Evolutionary conservation across 2,329 filamentous ascomycete genomes (phyloP).

Genomic region (Cercospora zeae-maydis): DNA sequence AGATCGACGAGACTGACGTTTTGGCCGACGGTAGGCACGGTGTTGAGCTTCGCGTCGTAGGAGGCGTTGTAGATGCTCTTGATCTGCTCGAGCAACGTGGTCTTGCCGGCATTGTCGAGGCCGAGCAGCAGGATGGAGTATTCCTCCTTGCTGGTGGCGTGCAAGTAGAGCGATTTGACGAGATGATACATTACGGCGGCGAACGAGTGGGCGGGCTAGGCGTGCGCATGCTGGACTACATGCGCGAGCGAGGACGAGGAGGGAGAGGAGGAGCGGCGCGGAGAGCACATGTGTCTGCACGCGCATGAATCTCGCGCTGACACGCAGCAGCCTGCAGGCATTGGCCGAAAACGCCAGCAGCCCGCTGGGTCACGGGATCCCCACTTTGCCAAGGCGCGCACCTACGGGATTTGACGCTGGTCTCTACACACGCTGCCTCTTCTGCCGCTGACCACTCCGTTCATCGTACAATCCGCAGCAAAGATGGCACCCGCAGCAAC

Average conservation of each 20-base stretch:
- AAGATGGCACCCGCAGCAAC: constrained; percentile 46
- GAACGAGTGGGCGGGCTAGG: not conserved
- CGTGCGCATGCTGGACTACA: constrained; percentile 7
- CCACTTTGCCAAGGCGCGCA: constrained; percentile 5
- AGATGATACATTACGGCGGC: constrained; percentile 77
- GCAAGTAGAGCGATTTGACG: constrained; percentile 87
- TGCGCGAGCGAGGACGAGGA: not conserved
- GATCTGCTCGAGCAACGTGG: constrained; percentile 94
- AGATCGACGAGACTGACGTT: constrained; percentile 90
- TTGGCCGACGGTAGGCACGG: constrained; percentile 93
- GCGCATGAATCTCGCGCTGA: constrained; percentile 2
- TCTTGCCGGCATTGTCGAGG: constrained; percentile 97
- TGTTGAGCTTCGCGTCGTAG: constrained; percentile 69
- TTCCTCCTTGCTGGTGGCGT: constrained; percentile 98
- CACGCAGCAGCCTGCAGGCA: constrained; percentile 1
- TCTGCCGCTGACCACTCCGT: not conserved
- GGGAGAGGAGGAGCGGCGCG: not conserved
- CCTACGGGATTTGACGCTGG: constrained; percentile 1
- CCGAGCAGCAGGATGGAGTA: constrained; percentile 96
- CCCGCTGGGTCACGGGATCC: not conserved
- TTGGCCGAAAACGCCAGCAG: not conserved
- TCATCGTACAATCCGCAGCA: constrained; percentile 19
- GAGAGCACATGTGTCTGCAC: not conserved
- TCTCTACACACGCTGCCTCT: not conserved
- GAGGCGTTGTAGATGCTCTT: constrained; percentile 73